Evolutionary conservation across 495 filamentous ascomycete genomes (phyloP), one percentile per base, ranked within the genome.

Genomic region (Apiosordaria backusii): DNA sequence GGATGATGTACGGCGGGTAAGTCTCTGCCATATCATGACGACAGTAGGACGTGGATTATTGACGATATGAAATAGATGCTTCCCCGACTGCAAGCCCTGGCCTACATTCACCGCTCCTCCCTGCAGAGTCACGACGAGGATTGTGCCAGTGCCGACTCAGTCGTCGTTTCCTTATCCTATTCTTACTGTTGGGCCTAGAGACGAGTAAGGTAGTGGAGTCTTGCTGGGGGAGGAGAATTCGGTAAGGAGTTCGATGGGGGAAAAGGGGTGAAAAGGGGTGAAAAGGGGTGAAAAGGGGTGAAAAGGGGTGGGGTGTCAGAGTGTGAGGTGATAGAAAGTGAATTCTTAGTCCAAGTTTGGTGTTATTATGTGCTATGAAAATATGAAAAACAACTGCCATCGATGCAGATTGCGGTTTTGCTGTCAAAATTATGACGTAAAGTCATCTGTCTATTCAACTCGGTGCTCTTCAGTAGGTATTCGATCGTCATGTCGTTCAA

Each of bases 1-100:
- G 71, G 4, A 29, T 50, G 64, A 68, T 67, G 71, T 73, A 71
- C 21, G 71, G 71, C 61, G 68, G 66, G 71, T 71, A 67, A 7
- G 71, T 63, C 50, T 18, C 1, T 59, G 50, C 25, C 22, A 21
- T 18, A 15, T 19, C 53, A 5, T 3, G 18, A n/a, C n/a, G 35
- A 10, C 6, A n/a, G n/a, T 50, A 25, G 29, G 19, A 4, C 15
- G 4, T n/a, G 23, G 7, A 22, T 18, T 22, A 35, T 4, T 27
- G 27, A 54, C 57, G 23, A 24, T n/a, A n/a, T 16, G 52, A 35
- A 25, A 29, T 23, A 72, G 70, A 60, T 72, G 70, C 65, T 72
- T 70, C 63, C 65, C 60, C 24, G 70, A 72, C 50, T 72, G 68
- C 68, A 67, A 62, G 57, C 69, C 69, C 25, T 71, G 69, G 69